phyloP scores from a whole-genome alignment of 352 stramenopile species.

The Halophytophthora batemanensis region DNA sequence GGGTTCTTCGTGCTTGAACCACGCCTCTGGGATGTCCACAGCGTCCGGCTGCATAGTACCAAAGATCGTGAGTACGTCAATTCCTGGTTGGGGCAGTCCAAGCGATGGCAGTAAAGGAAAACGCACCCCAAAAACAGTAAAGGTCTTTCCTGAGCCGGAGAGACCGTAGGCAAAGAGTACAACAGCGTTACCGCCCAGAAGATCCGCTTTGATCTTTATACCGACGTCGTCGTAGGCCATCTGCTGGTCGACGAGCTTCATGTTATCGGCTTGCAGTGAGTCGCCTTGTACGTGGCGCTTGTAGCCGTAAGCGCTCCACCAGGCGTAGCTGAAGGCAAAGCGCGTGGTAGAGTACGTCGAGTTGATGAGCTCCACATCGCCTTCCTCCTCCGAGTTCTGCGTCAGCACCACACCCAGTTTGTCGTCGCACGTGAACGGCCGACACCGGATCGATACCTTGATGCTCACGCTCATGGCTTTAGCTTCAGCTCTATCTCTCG shows the following conservation, averaged over 20 bases:
- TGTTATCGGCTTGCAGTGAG: conserved; percentile 59
- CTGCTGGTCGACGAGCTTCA: conserved; percentile 90
- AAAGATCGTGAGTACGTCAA: not conserved
- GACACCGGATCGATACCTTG: conserved; percentile 86
- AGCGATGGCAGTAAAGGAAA: not conserved
- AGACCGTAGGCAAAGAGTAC: conserved; percentile 94
- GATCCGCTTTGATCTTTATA: conserved; percentile 90
- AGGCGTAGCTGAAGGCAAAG: conserved; percentile 92
- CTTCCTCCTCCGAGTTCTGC: conserved; percentile 90
- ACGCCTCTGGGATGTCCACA: conserved; percentile 91
- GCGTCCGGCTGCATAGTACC: conserved; percentile 66
- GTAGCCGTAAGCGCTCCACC: conserved; percentile 94
- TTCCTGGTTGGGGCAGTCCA: not conserved
- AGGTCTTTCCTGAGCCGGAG: conserved; percentile 91
- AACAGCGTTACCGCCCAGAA: conserved; percentile 90
- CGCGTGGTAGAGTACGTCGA: conserved; percentile 91
- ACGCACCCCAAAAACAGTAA: conserved; percentile 89
- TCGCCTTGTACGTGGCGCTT: conserved; percentile 82
- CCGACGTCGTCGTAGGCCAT: conserved; percentile 88
- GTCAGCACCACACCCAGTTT: conserved; percentile 90
- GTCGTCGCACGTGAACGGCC: conserved; percentile 88
- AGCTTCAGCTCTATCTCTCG: not conserved
- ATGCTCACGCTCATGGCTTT: conserved; percentile 84
- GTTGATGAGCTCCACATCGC: conserved; percentile 92
- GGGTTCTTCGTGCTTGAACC: conserved; percentile 91